Conservation (phyloP, 768 basidiomycete species). For the Pulveroboletus sp. region DNA sequence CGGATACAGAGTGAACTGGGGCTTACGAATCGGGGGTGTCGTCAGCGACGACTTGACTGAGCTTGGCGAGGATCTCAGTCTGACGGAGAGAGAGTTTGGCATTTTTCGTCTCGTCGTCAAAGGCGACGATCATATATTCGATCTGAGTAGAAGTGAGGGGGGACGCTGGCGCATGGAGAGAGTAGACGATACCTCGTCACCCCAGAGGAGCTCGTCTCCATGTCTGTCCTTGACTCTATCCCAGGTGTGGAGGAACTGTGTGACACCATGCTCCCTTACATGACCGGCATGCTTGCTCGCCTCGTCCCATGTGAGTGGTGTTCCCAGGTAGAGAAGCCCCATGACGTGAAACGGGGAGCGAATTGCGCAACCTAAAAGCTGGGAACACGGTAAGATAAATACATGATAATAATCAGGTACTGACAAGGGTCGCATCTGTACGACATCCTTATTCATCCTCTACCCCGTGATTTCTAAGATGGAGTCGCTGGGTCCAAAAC, state of each 20-base stretch:
- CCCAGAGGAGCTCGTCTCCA: slow-evolving; percentile 94
- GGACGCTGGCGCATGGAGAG: not conserved
- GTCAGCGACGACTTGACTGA: slow-evolving; percentile 61
- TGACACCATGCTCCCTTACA: slow-evolving; percentile 87
- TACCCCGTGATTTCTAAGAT: too few relatives aligned
- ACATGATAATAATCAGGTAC: too few relatives aligned
- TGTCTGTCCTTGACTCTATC: slow-evolving; percentile 84
- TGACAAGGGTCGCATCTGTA: too few relatives aligned
- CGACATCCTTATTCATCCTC: slow-evolving; percentile 14
- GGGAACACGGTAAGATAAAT: not conserved
- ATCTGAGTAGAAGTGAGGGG: slow-evolving; percentile 46
- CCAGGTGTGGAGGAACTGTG: slow-evolving; percentile 93
- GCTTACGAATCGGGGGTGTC: slow-evolving; percentile 52
- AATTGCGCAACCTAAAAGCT: slow-evolving; percentile 18
- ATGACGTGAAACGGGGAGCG: slow-evolving; percentile 38
- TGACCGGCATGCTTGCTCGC: slow-evolving; percentile 84
- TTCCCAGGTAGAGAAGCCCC: slow-evolving; percentile 92
- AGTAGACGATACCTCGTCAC: slow-evolving; percentile 75
- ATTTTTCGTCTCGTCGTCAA: slow-evolving; percentile 72
- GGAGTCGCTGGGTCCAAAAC: too few relatives aligned
- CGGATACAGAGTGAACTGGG: not conserved
- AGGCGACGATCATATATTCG: slow-evolving; percentile 92
- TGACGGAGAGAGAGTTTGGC: slow-evolving; percentile 92
- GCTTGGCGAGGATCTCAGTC: slow-evolving; percentile 83
- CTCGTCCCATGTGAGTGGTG: slow-evolving; percentile 88